Evolutionary conservation across 2,329 filamentous ascomycete genomes (phyloP), one percentile per base, ranked within the genome.

Genomic region (Didymella sp.): DNA sequence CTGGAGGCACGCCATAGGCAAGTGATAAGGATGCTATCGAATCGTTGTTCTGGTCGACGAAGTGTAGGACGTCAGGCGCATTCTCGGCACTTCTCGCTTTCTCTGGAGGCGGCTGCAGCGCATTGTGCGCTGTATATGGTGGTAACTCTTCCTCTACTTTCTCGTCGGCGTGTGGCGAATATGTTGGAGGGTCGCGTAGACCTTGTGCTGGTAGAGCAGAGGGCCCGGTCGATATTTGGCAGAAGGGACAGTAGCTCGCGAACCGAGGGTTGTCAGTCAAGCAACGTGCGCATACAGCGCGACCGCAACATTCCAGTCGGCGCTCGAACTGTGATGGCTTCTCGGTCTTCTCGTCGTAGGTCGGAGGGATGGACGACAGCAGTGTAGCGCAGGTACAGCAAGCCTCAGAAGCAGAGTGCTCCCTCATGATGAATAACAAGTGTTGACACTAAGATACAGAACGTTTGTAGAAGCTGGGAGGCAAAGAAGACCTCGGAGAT

Each of bases 331-430:
- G 80, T 2, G 84, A 76, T 13, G 84, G 81, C 71, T 89, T 90
- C 77, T 89, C 87, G 35, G 79, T 81, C 67, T 82, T 81, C 56
- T 82, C 80, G 62, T 83, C 77, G 66, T 81, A 81, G 25, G 80
- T 78, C 30, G 81, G 79, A 48, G 82, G 80, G 27, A 84, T 79
- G 4, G 82, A 78, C 40, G 82, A 79, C 24, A 92, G 82, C 24
- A 87, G 76, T 22, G 80, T 80, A 27, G 89, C 87, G 75, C 89
- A 92, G 21, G 88, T 91, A 72, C 88, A 91, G 76, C 89, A 92
- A 13, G 84, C 81, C 72, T 81, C 78, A 40, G 64, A 67, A 64
- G 70, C 67, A 61, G 40, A 63, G 53, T 42, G 35, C 27, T 47
- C 50, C 17, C 50, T 53, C 50, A 43, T 46, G 53, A 30, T 52